Base-by-base conservation (phyloP, 2,329 filamentous ascomycete genomes). In the Aspergillus japonicus region DNA sequence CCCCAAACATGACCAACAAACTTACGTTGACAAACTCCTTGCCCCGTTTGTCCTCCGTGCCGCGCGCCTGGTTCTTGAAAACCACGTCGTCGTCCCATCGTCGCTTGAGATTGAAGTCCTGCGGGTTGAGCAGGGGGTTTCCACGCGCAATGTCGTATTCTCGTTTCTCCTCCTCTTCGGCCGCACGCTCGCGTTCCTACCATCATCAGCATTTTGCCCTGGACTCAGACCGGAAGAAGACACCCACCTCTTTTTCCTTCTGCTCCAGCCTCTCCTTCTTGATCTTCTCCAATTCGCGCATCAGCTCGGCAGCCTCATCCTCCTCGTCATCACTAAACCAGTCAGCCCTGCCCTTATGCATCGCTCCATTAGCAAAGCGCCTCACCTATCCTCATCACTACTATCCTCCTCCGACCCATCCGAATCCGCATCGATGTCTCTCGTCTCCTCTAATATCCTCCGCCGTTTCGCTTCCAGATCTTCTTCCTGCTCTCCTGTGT, bases 51-150 rank as follows among this genome's bases (percentile, higher is more conserved):
- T 97, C 92, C 72, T 98, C 94, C 0, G 93, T 96, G 8, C 94
- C 95, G 60, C 95, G 85, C 35, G 94, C 95, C 79, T 99, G 95
- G 76, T 99, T 99, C 82, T 96, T 98, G 80, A 99, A 99, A 2
- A 99, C 93, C 12, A 99, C 95, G 74, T 99, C 95, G 70, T 99
- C 95, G 69, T 99, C 95, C 95, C 95, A 99, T 68, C 93, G 80
- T 12, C 73, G 70, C 65, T 96, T 97, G 71, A 97, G 88, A 60
- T 89, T 92, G 74, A 96, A 98, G 68, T 96, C 92, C 74, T 91
- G 90, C 54, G 83, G 73, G 68, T 98, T 97, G 58, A 99, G 84
- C 54, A 99, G 79, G 44, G 95, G 95, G 74, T 99, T 99, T 6
- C 95, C 95, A 47, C 90, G 81, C 39, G 95, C 94, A 69, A 98